Conservation (phyloP, 192 early-diverging fungal genomes). For the Lobosporangium transversale region DNA sequence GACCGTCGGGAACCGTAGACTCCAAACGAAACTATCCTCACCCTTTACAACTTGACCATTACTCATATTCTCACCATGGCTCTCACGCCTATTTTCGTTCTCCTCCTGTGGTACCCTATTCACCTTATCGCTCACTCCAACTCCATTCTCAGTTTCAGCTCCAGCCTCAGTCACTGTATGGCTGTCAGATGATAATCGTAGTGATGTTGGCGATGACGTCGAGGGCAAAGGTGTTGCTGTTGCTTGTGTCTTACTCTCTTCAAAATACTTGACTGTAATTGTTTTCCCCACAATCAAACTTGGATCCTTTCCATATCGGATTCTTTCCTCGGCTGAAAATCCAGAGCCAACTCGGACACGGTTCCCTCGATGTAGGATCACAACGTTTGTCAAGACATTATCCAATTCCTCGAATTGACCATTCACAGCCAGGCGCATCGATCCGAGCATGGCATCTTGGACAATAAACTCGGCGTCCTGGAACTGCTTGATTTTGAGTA, state of each 20-base stretch:
- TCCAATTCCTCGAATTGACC: slow-evolving; percentile 46
- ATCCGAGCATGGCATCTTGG: slow-evolving; percentile 52
- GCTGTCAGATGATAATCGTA: too few relatives aligned
- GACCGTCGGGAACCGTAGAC: slow-evolving; percentile 63
- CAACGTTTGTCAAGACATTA: slow-evolving; percentile 54
- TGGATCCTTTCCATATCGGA: slow-evolving; percentile 56
- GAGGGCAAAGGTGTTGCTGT: too few relatives aligned
- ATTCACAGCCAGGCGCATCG: slow-evolving; percentile 53
- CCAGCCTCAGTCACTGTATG: too few relatives aligned
- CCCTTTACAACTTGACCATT: too few relatives aligned
- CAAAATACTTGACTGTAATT: slow-evolving; percentile 64
- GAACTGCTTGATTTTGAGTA: slow-evolving; percentile 65
- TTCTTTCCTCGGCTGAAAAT: slow-evolving; percentile 54
- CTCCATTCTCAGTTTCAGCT: too few relatives aligned
- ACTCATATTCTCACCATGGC: too few relatives aligned
- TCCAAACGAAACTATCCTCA: slow-evolving; percentile 46
- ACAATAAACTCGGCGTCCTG: slow-evolving; percentile 64
- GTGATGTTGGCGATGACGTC: too few relatives aligned
- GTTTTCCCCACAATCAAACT: slow-evolving; percentile 59
- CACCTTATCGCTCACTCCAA: background rate
- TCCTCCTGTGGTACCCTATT: background rate
- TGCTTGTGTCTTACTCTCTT: slow-evolving; percentile 52
- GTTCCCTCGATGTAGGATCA: slow-evolving; percentile 58
- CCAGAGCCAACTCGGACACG: slow-evolving; percentile 66
- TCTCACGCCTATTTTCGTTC: background rate